Evolutionary conservation across 805 yeast genomes (phyloP).

Genomic region (Blastobotrys terrestris): DNA sequence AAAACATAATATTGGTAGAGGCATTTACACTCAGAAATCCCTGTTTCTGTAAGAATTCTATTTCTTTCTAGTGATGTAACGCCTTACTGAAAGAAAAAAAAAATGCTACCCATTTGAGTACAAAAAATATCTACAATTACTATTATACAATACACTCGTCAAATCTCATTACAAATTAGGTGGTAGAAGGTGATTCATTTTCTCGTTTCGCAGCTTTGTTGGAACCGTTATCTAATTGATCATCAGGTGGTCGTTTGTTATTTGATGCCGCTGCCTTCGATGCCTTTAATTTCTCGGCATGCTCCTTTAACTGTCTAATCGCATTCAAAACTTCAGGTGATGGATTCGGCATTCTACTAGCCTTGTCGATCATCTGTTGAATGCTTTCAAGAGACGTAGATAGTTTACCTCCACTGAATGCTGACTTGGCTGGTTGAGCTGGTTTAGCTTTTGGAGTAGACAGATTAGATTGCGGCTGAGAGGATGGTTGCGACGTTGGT

Average conservation of each 20-base stretch:
- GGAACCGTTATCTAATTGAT: neutral
- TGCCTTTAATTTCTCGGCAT: conserved; percentile 17
- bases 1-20: no score
- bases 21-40: no score
- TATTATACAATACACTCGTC: neutral
- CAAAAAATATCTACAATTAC: neutral
- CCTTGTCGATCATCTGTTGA: conserved; percentile 31
- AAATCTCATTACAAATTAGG: neutral
- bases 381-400: conserved; percentile 27
- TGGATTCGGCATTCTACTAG: conserved; percentile 33
- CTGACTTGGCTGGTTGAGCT: neutral
- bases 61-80: no score
- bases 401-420: conserved; percentile 4
- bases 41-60: no score
- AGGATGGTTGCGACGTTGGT: neutral
- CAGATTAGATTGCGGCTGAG: no score
- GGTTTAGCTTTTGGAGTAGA: no score
- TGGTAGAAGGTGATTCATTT: neutral
- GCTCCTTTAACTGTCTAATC: conserved; percentile 30
- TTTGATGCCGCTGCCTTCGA: neutral
- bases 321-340: conserved; percentile 30
- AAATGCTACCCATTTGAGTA: neutral
- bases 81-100: no score
- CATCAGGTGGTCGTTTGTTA: neutral
- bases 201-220: neutral